phyloP scores from a whole-genome alignment of 805 yeast species.

The Cyberlindnera euphorbiiphila region DNA sequence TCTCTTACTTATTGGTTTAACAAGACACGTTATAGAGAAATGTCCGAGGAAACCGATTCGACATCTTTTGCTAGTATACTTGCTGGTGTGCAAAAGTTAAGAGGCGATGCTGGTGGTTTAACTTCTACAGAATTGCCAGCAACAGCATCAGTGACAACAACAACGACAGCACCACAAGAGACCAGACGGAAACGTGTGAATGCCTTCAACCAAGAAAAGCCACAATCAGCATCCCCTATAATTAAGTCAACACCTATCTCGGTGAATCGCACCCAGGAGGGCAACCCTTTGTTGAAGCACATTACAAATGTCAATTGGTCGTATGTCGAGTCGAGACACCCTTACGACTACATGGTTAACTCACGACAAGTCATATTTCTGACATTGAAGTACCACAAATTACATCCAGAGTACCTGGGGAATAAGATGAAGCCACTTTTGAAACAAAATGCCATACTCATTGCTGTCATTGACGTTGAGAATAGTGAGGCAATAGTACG shows the following conservation, averaged over 20 bases:
- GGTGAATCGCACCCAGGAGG: constrained; percentile 64
- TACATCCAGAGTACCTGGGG: constrained; percentile 71
- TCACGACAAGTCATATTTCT: constrained; percentile 55
- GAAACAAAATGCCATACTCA: constrained; percentile 46
- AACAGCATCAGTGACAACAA: constrained; percentile 1
- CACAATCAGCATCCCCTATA: constrained; percentile 13
- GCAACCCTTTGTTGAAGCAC: constrained; percentile 61
- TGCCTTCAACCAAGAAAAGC: constrained; percentile 23
- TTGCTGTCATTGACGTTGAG: constrained; percentile 64
- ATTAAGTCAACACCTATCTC: constrained; percentile 36
- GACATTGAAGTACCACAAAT: constrained; percentile 67
- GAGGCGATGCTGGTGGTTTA: constrained; percentile 26
- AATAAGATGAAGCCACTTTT: constrained; percentile 44
- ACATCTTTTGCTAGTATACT: constrained; percentile 68
- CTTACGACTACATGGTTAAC: constrained; percentile 64
- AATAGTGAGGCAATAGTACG: constrained; percentile 43
- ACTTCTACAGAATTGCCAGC: neutral
- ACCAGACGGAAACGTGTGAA: constrained; percentile 20
- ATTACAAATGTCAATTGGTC: constrained; percentile 54
- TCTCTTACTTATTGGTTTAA: neutral
- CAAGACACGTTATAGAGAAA: too few species aligned
- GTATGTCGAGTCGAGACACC: constrained; percentile 40
- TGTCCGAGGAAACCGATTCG: constrained; percentile 40
- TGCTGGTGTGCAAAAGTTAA: constrained; percentile 61
- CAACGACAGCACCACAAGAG: constrained; percentile 2